Evolutionary conservation across 768 basidiomycete genomes (phyloP).

Genomic region (Lentinula edodes): DNA sequence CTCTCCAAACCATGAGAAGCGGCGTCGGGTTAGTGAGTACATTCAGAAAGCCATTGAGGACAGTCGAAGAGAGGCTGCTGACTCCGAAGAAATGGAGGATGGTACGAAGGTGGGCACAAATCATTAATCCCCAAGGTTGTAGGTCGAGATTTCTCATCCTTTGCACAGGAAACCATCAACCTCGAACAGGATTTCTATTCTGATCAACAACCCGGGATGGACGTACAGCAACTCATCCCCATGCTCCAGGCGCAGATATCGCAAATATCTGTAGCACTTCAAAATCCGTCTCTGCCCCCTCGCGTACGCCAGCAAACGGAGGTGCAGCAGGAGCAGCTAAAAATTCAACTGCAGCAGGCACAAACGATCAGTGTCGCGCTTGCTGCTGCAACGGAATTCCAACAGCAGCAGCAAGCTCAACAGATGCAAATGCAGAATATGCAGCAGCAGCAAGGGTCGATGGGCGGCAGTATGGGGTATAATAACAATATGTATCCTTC

Average conservation of each 20-base stretch:
- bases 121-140: background rate
- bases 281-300: conserved; percentile 67
- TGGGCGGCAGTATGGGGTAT: conserved; percentile 16
- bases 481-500: conserved; percentile 3
- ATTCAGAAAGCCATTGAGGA: conserved; percentile 79
- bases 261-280: conserved; percentile 74
- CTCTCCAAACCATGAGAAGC: conserved; percentile 69
- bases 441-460: conserved; percentile 35
- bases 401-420: conserved; percentile 43
- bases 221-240: conserved; percentile 70
- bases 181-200: conserved; percentile 63
- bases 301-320: conserved; percentile 76
- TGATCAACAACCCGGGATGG: conserved; percentile 64
- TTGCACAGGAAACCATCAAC: conserved; percentile 8
- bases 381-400: conserved; percentile 53
- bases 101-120: background rate
- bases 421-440: conserved; percentile 38
- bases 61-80: conserved; percentile 54
- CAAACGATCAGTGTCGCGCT: conserved; percentile 66
- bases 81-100: conserved; percentile 30
- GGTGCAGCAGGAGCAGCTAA: conserved; percentile 77
- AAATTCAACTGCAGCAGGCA: conserved; percentile 75
- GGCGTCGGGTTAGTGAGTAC: conserved; percentile 75
- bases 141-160: background rate
- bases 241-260: conserved; percentile 80